Evolutionary conservation across 2,329 filamentous ascomycete genomes (phyloP).

Genomic region (Xylariales sp.): DNA sequence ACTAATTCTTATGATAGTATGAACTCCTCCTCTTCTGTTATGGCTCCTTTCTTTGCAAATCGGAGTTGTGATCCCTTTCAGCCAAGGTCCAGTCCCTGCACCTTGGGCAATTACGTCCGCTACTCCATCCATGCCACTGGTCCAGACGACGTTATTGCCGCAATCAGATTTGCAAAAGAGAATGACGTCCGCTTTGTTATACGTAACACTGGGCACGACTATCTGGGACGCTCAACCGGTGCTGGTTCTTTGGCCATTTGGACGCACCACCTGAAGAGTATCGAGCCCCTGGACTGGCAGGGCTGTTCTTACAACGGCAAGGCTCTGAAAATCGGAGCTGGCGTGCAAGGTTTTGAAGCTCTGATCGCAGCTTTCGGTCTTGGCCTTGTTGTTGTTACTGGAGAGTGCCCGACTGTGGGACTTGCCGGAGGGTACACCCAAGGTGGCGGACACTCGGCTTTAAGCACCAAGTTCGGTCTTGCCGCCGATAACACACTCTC

Average conservation of each 20-base stretch:
- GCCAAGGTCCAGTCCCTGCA: conserved; percentile 5
- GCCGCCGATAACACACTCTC: conserved; percentile 53
- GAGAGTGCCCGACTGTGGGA: conserved; percentile 50
- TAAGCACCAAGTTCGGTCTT: conserved; percentile 52
- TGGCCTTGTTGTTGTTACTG: conserved; percentile 40
- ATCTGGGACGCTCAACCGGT: conserved; percentile 48
- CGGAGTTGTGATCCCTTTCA: conserved; percentile 11
- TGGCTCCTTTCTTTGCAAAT: conserved; percentile 12
- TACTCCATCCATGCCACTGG: conserved; percentile 10
- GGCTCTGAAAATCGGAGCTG: conserved; percentile 45
- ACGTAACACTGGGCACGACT: conserved; percentile 47
- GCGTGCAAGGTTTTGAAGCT: conserved; percentile 40
- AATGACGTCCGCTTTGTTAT: conserved; percentile 43
- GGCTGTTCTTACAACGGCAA: conserved; percentile 38
- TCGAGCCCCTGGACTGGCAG: conserved; percentile 20
- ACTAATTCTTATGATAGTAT: conserved; percentile 6
- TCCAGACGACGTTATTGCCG: conserved; percentile 2
- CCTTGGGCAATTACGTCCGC: conserved; percentile 10
- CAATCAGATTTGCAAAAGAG: conserved; percentile 18
- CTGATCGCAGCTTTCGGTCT: conserved; percentile 29
- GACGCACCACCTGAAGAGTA: conserved; percentile 42
- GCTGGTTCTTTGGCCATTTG: conserved; percentile 43
- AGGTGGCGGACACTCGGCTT: conserved; percentile 53
- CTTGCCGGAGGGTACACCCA: conserved; percentile 56
- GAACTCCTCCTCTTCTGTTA: conserved; percentile 11